Evolutionary conservation across 352 stramenopile species (phyloP).

Genomic region (Pythium folliculosum): DNA sequence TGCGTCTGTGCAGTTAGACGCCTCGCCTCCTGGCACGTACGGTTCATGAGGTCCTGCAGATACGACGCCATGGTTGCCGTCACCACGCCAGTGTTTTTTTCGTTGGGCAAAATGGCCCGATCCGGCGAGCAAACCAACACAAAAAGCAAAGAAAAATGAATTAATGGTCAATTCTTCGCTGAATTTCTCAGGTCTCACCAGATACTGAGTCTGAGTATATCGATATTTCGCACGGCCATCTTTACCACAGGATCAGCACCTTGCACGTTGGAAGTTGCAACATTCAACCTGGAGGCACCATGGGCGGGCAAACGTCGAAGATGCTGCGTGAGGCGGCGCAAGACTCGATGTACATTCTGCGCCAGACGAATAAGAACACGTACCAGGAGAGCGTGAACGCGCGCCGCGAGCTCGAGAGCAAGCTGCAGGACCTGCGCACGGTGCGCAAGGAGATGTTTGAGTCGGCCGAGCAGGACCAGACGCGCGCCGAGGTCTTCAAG

Average conservation of each 20-base stretch:
- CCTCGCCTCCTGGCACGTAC: conserved; percentile 39
- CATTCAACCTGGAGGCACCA: conserved; percentile 18
- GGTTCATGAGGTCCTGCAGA: conserved; percentile 82
- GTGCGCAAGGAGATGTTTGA: conserved; percentile 68
- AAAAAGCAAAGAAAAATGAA: conserved; percentile 24
- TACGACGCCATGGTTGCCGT: conserved; percentile 71
- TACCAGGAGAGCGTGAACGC: conserved; percentile 66
- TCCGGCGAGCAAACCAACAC: no score
- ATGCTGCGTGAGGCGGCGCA: conserved; percentile 78
- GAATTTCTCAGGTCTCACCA: conserved; percentile 13
- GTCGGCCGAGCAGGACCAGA: conserved; percentile 50
- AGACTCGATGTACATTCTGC: conserved; percentile 82
- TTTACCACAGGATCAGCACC: background rate
- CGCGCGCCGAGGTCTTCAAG: conserved; percentile 58
- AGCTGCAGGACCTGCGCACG: conserved; percentile 56
- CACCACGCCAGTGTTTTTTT: background rate
- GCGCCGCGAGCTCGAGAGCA: conserved; percentile 57
- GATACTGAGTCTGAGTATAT: conserved; percentile 24
- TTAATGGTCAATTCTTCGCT: conserved; percentile 26
- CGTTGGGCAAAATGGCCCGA: background rate
- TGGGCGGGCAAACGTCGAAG: conserved; percentile 80
- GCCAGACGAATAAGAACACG: conserved; percentile 65
- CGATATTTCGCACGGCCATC: background rate
- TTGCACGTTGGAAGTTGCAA: no score
- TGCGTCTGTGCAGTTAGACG: background rate